Conservation (phyloP, 805 yeast genomes). For the Zygotorulaspora sp. region DNA sequence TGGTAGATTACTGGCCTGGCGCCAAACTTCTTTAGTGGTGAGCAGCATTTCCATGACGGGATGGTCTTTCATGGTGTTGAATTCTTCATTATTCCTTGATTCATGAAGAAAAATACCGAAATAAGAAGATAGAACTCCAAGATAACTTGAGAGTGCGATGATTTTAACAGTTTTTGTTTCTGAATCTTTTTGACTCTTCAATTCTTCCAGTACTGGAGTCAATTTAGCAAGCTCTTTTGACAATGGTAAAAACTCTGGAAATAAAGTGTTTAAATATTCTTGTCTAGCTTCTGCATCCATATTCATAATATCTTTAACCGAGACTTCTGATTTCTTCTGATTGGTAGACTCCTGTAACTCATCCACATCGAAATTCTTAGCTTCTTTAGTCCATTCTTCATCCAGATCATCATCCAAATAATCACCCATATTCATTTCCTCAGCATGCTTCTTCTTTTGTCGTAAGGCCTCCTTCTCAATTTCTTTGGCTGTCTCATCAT, state of each 20-base stretch:
- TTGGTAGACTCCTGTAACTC: constrained; percentile 34
- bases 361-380: constrained; percentile 43
- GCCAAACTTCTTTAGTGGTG: constrained; percentile 82
- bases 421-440: constrained; percentile 71
- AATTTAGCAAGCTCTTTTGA: constrained; percentile 52
- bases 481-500: constrained; percentile 69
- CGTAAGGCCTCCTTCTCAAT: constrained; percentile 86
- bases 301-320: constrained; percentile 42
- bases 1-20: constrained; percentile 63
- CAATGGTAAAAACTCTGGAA: constrained; percentile 83
- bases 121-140: constrained; percentile 74
- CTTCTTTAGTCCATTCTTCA: constrained; percentile 66
- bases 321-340: constrained; percentile 33
- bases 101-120: constrained; percentile 67
- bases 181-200: constrained; percentile 31
- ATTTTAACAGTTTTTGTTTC: constrained; percentile 48
- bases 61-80: constrained; percentile 71
- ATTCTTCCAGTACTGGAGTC: constrained; percentile 40
- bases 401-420: constrained; percentile 71
- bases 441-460: constrained; percentile 74
- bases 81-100: constrained; percentile 49
- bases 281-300: constrained; percentile 52
- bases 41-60: constrained; percentile 85
- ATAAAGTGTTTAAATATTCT: constrained; percentile 52
- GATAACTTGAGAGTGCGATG: constrained; percentile 70